A percentile compares a stretch with the other conserved stretches of the same genome.
phyloP scores from a whole-genome alignment of 2,329 filamentous ascomycete species.

The Colletotrichum lupini region DNA sequence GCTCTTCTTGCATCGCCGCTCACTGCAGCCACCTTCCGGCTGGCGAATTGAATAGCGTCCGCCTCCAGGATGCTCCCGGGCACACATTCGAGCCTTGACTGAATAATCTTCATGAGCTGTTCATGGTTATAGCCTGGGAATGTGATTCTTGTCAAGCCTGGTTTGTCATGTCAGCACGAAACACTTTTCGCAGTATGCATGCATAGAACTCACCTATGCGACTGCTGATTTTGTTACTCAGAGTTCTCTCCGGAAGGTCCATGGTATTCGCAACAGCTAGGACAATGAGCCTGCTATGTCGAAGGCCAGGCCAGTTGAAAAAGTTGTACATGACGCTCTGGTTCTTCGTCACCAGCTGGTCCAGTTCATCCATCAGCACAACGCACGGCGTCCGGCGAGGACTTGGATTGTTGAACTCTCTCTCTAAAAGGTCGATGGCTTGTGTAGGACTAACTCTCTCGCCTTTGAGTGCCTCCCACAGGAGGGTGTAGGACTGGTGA shows the following conservation, averaged over 20 bases:
- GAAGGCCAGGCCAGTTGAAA: constrained; percentile 97
- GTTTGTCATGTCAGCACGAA: background rate
- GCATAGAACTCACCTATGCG: constrained; percentile 67
- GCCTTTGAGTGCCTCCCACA: constrained; percentile 96
- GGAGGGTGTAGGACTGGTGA: constrained; percentile 91
- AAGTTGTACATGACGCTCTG: constrained; percentile 99
- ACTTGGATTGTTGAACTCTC: constrained; percentile 91
- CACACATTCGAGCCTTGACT: constrained; percentile 90
- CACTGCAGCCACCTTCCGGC: constrained; percentile 95
- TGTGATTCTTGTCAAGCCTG: constrained; percentile 88
- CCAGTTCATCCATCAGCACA: constrained; percentile 97
- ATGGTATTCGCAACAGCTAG: constrained; percentile 98
- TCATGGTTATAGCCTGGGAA: constrained; percentile 98
- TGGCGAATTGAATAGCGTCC: constrained; percentile 96
- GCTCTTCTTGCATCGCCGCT: constrained; percentile 93
- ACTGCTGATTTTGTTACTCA: constrained; percentile 98
- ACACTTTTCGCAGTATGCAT: background rate
- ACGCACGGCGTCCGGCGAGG: constrained; percentile 94
- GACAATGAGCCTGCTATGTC: constrained; percentile 93
- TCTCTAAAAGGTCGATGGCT: constrained; percentile 88
- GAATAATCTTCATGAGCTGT: constrained; percentile 96
- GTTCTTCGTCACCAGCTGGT: constrained; percentile 97
- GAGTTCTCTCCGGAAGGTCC: constrained; percentile 94
- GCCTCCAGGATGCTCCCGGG: constrained; percentile 90
- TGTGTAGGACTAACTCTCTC: constrained; percentile 93